Evolutionary conservation across 345 rosid genomes (phyloP), one percentile per base, ranked within the genome.

Genomic region (Passiflora organensis): DNA sequence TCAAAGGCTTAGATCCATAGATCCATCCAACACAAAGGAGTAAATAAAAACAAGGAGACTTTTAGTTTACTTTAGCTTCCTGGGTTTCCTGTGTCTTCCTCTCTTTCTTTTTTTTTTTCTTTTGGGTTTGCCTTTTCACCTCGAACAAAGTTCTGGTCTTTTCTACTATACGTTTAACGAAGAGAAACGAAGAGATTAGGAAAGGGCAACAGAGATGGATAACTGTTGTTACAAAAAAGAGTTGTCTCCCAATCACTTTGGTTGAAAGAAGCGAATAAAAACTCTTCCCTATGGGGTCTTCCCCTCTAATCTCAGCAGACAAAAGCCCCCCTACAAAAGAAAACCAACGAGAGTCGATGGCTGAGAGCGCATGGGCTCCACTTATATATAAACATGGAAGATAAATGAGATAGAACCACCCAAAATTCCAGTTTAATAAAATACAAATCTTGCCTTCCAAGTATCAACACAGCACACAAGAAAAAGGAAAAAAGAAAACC

Each of bases 281-380:
- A 44, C 12, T 44, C 50, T 56, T 65, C 60, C 49, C 11, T 60
- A 14, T 41, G 67, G 13, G n/a, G 3, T 41, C 13, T 11, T 6
- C 14, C n/a, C 14, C 13, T 41, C n/a, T 36, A 52, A 38, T 50
- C 64, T 46, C 49, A 16, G 70, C 48, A 68, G 63, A 59, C 63
- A 60, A 56, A 56, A 36, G 57, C 46, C 24, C 46, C 24, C 67
- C 58, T 53, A 48, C 51, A 66, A 77, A 53, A 57, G 70, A 69
- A 54, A 69, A 67, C 56, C 48, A 73, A 56, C 72, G 59, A 65
- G 67, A 28, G 34, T 64, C 55, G 58, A 69, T 69, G 56, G 75
- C 65, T 42, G 43, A 72, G 56, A 66, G 73, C 75, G 76, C 22
- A 20, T 68, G 77, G 86, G 79, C 70, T 68, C 77, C 80, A 78